phyloP scores from a whole-genome alignment of 1,284 basidiomycete species.

The Caloboletus firmus region DNA sequence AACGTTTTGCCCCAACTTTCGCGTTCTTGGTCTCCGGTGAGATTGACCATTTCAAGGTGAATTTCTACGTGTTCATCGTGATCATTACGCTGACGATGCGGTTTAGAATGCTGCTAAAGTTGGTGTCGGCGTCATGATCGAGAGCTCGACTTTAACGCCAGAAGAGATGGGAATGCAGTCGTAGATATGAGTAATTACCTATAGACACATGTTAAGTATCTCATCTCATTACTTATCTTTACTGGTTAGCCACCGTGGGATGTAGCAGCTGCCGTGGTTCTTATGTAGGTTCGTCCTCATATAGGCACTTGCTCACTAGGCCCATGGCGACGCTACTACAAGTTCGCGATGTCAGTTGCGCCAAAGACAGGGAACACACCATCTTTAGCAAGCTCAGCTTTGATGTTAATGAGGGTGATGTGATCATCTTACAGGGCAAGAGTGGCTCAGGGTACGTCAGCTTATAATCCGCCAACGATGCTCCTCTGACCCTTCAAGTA shows the following conservation, averaged over 20 bases:
- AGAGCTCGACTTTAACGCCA: constrained; percentile 74
- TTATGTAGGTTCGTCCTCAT: not conserved
- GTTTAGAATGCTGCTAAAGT: constrained; percentile 86
- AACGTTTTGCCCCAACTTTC: constrained; percentile 93
- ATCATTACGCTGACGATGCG: constrained; percentile 15
- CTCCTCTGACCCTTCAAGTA: constrained; percentile 25
- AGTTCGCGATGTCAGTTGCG: constrained; percentile 27
- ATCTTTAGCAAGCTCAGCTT: constrained; percentile 63
- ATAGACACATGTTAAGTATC: constrained; percentile 26
- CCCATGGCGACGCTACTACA: constrained; percentile 26
- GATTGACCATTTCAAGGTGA: constrained; percentile 96
- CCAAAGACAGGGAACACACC: constrained; percentile 25
- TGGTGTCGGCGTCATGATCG: constrained; percentile 95
- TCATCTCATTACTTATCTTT: constrained; percentile 4
- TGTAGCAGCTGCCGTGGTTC: not conserved
- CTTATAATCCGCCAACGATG: not conserved
- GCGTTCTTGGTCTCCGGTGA: constrained; percentile 94
- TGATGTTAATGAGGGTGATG: constrained; percentile 64
- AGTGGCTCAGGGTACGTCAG: constrained; percentile 63
- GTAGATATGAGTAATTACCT: constrained; percentile 38
- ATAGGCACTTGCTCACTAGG: not conserved
- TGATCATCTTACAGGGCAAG: constrained; percentile 71
- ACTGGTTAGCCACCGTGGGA: constrained; percentile 22
- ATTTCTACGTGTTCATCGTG: constrained; percentile 18
- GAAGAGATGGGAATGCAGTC: constrained; percentile 76